Evolutionary conservation across 352 stramenopile genomes (phyloP), one percentile per base, ranked within the genome.

Genomic region (Phytophthora chlamydospora): DNA sequence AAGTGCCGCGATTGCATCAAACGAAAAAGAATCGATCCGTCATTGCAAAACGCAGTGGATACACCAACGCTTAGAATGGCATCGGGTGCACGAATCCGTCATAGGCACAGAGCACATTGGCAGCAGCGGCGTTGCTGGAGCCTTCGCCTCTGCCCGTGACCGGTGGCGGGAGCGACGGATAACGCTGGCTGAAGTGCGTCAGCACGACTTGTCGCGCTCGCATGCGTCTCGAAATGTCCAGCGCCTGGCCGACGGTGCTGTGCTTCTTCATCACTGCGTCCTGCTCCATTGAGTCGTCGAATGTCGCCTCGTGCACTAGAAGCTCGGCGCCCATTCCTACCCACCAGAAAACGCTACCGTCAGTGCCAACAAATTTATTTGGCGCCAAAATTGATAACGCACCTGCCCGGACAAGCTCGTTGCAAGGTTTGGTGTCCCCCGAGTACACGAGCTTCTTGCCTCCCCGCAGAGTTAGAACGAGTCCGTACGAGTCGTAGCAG

Each of bases 261-360:
- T 99, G 97, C 31, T 88, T 85, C 76, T 99, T 99, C 45, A 87
- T 75, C 9, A 83, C 58, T 0, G 97, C 97, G 55, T 99, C 94
- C 8, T 96, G 78, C 58, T 93, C 76, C 90, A 98, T 98, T 45
- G 85, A 85, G 80, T 99, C 91, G 32, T 98, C 96, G 66, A 99
- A 99, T 2, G 97, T 99, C 35, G 97, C 96, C 78, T 99, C 96
- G 60, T 99, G 97, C 62, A 99, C 97, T 12, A 99, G 73, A 42
- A 99, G 47, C 65, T 76, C 76, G 58, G 72, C 78, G n/a, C 70
- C 61, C 53, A 80, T 75, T 1, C 68, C 82, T 71, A 19, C 32
- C 53, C 42, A 40, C 6, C 14, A 52, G 48, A 32, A 42, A n/a
- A 34, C 10, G 13, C n/a, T 27, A 19, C n/a, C 8, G 24, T 51